Percentiles rank a stretch among this genome's conserved stretches.
Evolutionary conservation across 2,329 filamentous ascomycete species (phyloP).

Genomic region (Sporothrix mexicana): DNA sequence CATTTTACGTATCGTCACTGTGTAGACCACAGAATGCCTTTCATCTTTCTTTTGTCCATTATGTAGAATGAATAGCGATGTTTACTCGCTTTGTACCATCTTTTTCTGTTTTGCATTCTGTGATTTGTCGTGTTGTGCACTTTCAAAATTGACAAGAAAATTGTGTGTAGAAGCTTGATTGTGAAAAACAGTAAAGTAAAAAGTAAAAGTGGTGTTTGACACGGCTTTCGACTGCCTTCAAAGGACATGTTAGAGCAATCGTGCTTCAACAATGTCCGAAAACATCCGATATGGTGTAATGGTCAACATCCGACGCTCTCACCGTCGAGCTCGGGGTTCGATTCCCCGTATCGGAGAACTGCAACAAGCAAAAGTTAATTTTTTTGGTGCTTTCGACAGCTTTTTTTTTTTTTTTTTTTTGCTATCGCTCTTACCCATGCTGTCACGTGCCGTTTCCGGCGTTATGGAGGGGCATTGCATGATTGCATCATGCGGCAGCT

Average conservation of each 20-base stretch:
- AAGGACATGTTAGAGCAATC: background rate
- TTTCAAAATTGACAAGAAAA: too few relatives aligned
- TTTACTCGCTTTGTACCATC: too few relatives aligned
- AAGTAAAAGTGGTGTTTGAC: too few relatives aligned
- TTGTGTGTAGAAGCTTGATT: too few relatives aligned
- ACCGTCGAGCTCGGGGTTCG: conserved; percentile 39
- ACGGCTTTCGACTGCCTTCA: too few relatives aligned
- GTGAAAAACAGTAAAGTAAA: too few relatives aligned
- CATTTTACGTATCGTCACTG: too few relatives aligned
- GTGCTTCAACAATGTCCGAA: background rate
- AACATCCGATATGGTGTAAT: conserved; percentile 39
- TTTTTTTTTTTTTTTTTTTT: conserved; percentile 2
- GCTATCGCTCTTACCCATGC: background rate
- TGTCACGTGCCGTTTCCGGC: conserved; percentile 31
- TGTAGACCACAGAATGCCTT: too few relatives aligned
- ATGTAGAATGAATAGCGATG: background rate
- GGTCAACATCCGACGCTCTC: conserved; percentile 39
- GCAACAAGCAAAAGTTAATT: conserved; percentile 21
- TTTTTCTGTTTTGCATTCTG: too few relatives aligned
- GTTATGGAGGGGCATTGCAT: conserved; percentile 35
- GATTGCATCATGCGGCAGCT: conserved; percentile 36
- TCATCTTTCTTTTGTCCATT: background rate
- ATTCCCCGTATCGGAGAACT: conserved; percentile 39
- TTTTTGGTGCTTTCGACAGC: background rate
- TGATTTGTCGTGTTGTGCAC: too few relatives aligned